Evolutionary conservation across 495 filamentous ascomycete genomes (phyloP), one percentile per base, ranked within the genome.

Genomic region (Penicillium salamii): DNA sequence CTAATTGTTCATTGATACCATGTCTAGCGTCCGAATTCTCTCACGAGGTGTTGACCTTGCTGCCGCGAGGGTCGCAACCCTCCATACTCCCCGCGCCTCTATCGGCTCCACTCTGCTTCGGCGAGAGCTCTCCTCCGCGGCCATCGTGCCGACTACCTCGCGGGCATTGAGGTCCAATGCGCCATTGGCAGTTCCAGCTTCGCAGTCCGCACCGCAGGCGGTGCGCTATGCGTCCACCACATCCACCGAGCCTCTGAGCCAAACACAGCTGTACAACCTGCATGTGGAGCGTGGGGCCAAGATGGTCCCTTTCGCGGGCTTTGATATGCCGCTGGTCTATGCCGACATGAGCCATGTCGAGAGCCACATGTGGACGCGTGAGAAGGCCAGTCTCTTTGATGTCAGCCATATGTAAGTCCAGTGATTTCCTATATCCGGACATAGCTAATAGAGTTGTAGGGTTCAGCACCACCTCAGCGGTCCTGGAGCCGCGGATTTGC

Each of bases 271-370:
- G 33, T 85, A 95, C 72, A 84, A 91, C 58, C 73, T 97, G 19
- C 92, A 98, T 66, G 54, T 90, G 43, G 69, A 72, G 26, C 70
- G 88, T 62, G 90, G 89, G 55, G 93, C 79, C 34, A 96, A 95
- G 70, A 95, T 98, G 85, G 91, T 97, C 46, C 89, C 89, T n/a
- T 98, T 96, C 63, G 92, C 87, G 46, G 91, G 91, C 53, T 97
- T 84, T 72, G 76, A 78, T 44, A 97, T 98, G 93, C 95, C 93
- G 14, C 81, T 98, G 20, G 85, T 91, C 55, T 98, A 97, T 70
- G 62, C 75, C 19, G 83, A 84, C 52, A 75, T 89, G 50, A 80
- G 81, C 60, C 81, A 96, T 54, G 77, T 77, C 42, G 83, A 87
- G 40, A 92, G 88, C 53, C 93, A 98, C 71, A 72, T 81, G 50